Percentiles rank a stretch among this genome's conserved stretches.
Conservation (phyloP, 805 yeast genomes). For the Sugiyamaella lignohabitans region DNA sequence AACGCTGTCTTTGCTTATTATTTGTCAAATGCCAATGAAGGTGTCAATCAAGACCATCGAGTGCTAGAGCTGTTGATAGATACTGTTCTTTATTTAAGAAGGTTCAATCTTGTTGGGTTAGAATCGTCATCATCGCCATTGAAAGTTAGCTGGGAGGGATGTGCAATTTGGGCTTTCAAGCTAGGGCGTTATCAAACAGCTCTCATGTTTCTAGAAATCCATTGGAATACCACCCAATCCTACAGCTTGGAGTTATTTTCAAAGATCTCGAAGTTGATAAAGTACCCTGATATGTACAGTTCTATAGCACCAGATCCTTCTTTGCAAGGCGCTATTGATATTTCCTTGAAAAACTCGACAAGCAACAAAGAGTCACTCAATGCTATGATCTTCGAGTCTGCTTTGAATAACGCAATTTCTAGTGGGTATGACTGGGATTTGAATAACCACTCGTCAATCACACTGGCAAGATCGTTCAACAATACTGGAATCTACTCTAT, state of each 20-base stretch:
- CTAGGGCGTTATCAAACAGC: neutral
- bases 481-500: conserved; percentile 53
- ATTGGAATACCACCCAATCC: conserved; percentile 23
- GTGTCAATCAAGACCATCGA: neutral
- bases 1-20: neutral
- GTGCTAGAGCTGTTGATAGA: conserved; percentile 11
- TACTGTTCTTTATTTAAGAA: conserved; percentile 15
- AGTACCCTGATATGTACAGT: conserved; percentile 55
- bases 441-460: conserved; percentile 2
- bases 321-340: conserved; percentile 43
- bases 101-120: conserved; percentile 6
- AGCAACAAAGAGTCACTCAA: conserved; percentile 37
- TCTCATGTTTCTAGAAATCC: conserved; percentile 27
- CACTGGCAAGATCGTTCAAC: conserved; percentile 37
- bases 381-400: conserved; percentile 49
- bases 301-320: conserved; percentile 60
- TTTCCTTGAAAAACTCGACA: conserved; percentile 10
- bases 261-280: conserved; percentile 45
- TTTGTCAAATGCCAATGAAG: neutral
- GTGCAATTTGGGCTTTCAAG: neutral
- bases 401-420: conserved; percentile 23
- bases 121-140: neutral
- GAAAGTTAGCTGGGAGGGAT: neutral
- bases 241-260: conserved; percentile 2
- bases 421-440: conserved; percentile 35